Evolutionary conservation across 345 rosid genomes (phyloP), one percentile per base, ranked within the genome.

Genomic region (Firmiana major): DNA sequence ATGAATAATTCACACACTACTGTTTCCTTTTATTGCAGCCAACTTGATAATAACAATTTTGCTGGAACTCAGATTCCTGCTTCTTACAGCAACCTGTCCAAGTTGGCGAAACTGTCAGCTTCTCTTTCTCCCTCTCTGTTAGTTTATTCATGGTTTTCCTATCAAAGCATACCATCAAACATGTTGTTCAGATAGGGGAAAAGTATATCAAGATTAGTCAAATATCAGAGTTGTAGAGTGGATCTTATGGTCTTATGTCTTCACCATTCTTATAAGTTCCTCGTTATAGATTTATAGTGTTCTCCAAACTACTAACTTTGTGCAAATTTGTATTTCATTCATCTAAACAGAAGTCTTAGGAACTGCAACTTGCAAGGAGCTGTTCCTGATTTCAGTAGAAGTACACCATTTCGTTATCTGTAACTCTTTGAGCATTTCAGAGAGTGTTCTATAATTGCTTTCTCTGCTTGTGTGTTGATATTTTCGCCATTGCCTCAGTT

Each of bases 301-400:
- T 71, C 31, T n/a, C 63, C 46, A 16, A 31, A 51, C 26, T 34
- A 28, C 62, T 71, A 46, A 53, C 9, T 15, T 26, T 36, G 57
- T 38, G 75, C 42, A 19, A 19, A 26, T 19, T 68, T 58, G 62
- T 17, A 0, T 48, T 28, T 24, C 4, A 9, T 46, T 77, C 36
- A 71, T 42, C 57, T 66, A 4, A 26, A n/a, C 82, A 89, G 89
- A 79, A 85, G 88, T 84, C 92, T 89, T 31, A 84, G 89, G 71
- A 86, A 89, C 77, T 87, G 92, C 82, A 83, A 63, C 74, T 66
- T 89, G 80, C 31, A 66, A 77, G 92, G 92, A 80, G 45, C 81
- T 43, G 68, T 87, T 67, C 92, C 89, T 53, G 92, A 89, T 82
- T 40, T 89, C 43, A 89, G 90, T 79, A 66, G 73, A 13, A 22